Conservation (phyloP, 2,329 filamentous ascomycete genomes). For the Colletotrichum liaoningense region DNA sequence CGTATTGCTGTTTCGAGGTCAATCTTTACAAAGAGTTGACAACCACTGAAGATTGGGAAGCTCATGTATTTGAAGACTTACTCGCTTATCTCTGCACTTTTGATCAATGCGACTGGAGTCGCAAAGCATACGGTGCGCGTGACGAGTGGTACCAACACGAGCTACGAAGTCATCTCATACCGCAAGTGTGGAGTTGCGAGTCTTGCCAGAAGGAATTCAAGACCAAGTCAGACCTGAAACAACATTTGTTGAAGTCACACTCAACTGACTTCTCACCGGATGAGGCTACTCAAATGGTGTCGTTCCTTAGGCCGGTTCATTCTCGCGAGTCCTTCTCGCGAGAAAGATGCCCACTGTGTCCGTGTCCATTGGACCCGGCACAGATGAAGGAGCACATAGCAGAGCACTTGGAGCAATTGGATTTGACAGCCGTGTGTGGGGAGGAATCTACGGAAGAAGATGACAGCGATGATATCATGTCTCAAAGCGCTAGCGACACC, state of each 20-base stretch:
- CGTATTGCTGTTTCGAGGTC: constrained; percentile 20
- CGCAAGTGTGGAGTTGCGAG: constrained; percentile 7
- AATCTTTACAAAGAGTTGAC: background rate
- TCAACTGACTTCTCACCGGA: background rate
- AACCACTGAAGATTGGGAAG: constrained; percentile 16
- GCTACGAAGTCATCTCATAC: constrained; percentile 4
- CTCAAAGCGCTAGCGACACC: constrained; percentile 7
- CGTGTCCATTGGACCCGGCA: background rate
- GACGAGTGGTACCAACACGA: constrained; percentile 25
- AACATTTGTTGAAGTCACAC: background rate
- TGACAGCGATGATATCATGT: constrained; percentile 23
- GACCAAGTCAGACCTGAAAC: background rate
- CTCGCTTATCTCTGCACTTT: constrained; percentile 27
- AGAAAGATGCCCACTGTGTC: constrained; percentile 11
- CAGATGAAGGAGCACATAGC: constrained; percentile 19
- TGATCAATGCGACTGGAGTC: constrained; percentile 13
- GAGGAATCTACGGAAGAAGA: background rate
- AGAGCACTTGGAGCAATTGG: constrained; percentile 5
- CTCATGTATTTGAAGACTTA: constrained; percentile 20
- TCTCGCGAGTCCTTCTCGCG: background rate
- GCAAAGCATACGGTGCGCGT: constrained; percentile 2
- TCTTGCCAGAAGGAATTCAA: constrained; percentile 8
- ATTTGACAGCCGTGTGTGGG: background rate
- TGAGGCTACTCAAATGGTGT: constrained; percentile 1
- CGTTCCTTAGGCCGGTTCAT: background rate